Evolutionary conservation across 768 basidiomycete genomes (phyloP), one percentile per base, ranked within the genome.

Genomic region (Mycena vitilis): DNA sequence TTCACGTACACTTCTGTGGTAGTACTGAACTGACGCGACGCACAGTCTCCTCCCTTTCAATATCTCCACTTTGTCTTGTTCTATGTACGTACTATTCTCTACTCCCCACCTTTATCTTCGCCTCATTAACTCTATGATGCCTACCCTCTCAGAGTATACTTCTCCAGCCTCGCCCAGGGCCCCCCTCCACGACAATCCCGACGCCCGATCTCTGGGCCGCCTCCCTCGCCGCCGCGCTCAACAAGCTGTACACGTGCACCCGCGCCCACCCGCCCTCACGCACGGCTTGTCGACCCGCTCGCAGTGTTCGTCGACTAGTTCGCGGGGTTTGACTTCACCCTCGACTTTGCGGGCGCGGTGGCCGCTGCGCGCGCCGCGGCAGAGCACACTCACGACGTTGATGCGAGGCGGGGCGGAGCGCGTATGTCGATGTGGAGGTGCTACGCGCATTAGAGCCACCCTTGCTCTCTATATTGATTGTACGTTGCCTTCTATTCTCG

Each of bases 221-320:
- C 25, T 89, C 93, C 6, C 84, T 94, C 56, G 74, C 78, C 7
- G 79, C 81, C 4, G 90, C 94, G 20, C 83, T 91, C 22, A 74
- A 75, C 23, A 87, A 87, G 70, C 80, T 95, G 45, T 94, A 91
- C 78, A 89, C 87, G 15, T 95, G 97, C 81, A 98, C 95, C 5
- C 90, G 89, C 36, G 96, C 96, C 16, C 89, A 96, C 36, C 91
- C 91, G 3, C 96, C 96, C 5, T 95, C 94, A 2, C 89, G 96
- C 73, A 98, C 96, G 10, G 10, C 89, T 98, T 42, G 86, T 98
- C n/a, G 96, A 98, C 79, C 95, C 96, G 11, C 86, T 98, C 23
- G 85, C 88, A 45, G 92, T 93, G 2, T 97, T 98, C 78, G 83
- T 92, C 49, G 77, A 83, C 5, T 78, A 83, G 22, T 81, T 91